Evolutionary conservation across 1,139 yeast species (phyloP).

Genomic region (Debaryomyces nepalensis): DNA sequence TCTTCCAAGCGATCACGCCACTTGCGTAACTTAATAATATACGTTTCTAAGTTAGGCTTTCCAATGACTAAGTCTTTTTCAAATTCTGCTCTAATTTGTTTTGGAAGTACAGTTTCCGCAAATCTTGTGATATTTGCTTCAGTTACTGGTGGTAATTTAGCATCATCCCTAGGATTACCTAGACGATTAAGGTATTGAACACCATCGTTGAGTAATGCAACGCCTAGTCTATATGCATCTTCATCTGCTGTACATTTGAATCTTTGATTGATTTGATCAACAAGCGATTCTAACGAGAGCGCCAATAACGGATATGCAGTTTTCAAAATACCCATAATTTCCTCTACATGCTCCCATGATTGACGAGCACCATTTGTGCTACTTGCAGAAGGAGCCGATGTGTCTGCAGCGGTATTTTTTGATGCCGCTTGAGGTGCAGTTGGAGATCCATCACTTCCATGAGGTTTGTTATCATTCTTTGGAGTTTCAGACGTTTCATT

Average conservation of each 20-base stretch:
- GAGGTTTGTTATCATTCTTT: slow-evolving; percentile 3
- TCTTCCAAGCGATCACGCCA: slow-evolving; percentile 96
- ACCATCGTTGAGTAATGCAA: slow-evolving; percentile 92
- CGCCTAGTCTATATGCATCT: slow-evolving; percentile 91
- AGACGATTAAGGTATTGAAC: slow-evolving; percentile 84
- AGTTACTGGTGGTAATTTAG: slow-evolving; percentile 87
- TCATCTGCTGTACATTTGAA: slow-evolving; percentile 96
- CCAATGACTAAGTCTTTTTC: slow-evolving; percentile 88
- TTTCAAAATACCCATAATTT: slow-evolving; percentile 90
- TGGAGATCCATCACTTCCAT: slow-evolving; percentile 6
- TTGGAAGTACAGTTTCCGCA: slow-evolving; percentile 92
- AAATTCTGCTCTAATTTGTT: slow-evolving; percentile 86
- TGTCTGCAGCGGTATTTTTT: slow-evolving; percentile 9
- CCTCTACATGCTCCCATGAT: slow-evolving; percentile 96
- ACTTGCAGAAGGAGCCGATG: slow-evolving; percentile 18
- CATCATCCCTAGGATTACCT: slow-evolving; percentile 85
- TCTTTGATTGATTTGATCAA: slow-evolving; percentile 92
- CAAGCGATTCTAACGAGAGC: slow-evolving; percentile 88
- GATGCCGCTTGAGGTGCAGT: slow-evolving; percentile 8
- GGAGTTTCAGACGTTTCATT: slow-evolving; percentile 12
- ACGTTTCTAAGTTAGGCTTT: slow-evolving; percentile 88
- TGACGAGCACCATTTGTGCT: slow-evolving; percentile 48
- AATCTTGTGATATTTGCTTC: slow-evolving; percentile 88
- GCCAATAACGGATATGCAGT: slow-evolving; percentile 96
- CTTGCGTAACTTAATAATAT: slow-evolving; percentile 77